Evolutionary conservation across 345 rosid species (phyloP).

Genomic region (Cardiospermum halicacabum): DNA sequence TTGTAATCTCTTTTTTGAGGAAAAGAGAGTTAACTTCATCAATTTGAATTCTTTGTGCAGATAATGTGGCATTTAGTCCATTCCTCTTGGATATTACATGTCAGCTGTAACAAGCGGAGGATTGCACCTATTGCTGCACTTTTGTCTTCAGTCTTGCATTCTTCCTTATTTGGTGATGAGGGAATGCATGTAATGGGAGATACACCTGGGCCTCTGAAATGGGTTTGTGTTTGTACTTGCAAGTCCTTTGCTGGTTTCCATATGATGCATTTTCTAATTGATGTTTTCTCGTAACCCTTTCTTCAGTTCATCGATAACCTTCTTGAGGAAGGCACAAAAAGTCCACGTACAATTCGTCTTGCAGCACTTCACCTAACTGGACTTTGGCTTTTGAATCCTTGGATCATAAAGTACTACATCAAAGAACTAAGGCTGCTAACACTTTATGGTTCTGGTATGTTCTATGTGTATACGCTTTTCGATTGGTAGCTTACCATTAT

Average conservation of each 20-base stretch:
- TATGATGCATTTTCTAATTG: not conserved
- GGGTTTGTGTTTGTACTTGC: conserved; percentile 51
- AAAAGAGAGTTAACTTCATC: not conserved
- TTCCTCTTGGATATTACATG: conserved; percentile 88
- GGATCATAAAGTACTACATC: conserved; percentile 61
- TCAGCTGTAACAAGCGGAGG: conserved; percentile 83
- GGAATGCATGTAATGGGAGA: conserved; percentile 58
- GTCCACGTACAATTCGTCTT: conserved; percentile 98
- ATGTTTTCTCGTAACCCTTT: conserved; percentile 1
- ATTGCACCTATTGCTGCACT: conserved; percentile 90
- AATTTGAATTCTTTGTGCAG: conserved; percentile 31
- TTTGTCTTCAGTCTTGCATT: conserved; percentile 77
- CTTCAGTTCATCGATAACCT: conserved; percentile 77
- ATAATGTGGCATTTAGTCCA: conserved; percentile 85
- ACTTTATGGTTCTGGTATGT: conserved; percentile 88
- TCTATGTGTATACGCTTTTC: conserved; percentile 7
- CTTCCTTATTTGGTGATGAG: conserved; percentile 58
- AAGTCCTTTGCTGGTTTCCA: not conserved
- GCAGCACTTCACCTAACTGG: conserved; percentile 92
- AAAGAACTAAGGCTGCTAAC: conserved; percentile 84
- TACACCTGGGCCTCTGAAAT: conserved; percentile 75
- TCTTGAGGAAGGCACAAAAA: conserved; percentile 85
- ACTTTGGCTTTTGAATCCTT: conserved; percentile 73
- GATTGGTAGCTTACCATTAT: not conserved
- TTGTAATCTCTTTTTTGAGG: conserved; percentile 4